A percentile compares a stretch with the other conserved stretches of the same genome.
These are phyloP conservation scores for Kwoniella europaea DNA, from an alignment of 768 basidiomycete species.

Conservation along the genomic window DNA sequence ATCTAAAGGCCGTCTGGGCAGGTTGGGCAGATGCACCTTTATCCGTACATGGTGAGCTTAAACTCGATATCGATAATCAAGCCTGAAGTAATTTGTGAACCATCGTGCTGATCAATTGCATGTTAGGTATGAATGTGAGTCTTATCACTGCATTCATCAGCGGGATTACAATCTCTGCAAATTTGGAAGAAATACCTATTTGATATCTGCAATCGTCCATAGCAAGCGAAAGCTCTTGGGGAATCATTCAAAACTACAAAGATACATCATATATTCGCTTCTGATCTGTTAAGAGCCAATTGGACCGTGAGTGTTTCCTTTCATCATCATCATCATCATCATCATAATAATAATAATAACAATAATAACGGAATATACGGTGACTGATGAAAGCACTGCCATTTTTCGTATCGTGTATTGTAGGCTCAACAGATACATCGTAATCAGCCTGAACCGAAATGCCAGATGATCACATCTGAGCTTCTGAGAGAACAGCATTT, in stretches of 20 bases:
- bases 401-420: background rate
- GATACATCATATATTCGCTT: slow-evolving; percentile 57
- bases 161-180: background rate
- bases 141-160: background rate
- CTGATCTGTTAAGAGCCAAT: slow-evolving; percentile 58
- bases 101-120: background rate
- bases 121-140: slow-evolving; percentile 53
- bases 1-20: slow-evolving; percentile 54
- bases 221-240: slow-evolving; percentile 60
- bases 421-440: slow-evolving; percentile 54
- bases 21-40: slow-evolving; percentile 58
- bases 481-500: slow-evolving; percentile 61
- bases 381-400: background rate
- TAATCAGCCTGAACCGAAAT: slow-evolving; percentile 49
- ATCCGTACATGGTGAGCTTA: slow-evolving; percentile 55
- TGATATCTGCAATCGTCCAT: background rate
- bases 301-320: slow-evolving; percentile 56
- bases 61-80: background rate
- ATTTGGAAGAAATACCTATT: background rate
- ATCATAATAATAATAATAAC: too few species aligned
- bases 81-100: background rate
- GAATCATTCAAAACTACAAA: slow-evolving; percentile 40
- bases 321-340: background rate
- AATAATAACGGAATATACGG: background rate
- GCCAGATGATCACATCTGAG: slow-evolving; percentile 49